Base-by-base conservation (phyloP, 1,284 basidiomycete species). In the Ganoderma resinaceum region DNA sequence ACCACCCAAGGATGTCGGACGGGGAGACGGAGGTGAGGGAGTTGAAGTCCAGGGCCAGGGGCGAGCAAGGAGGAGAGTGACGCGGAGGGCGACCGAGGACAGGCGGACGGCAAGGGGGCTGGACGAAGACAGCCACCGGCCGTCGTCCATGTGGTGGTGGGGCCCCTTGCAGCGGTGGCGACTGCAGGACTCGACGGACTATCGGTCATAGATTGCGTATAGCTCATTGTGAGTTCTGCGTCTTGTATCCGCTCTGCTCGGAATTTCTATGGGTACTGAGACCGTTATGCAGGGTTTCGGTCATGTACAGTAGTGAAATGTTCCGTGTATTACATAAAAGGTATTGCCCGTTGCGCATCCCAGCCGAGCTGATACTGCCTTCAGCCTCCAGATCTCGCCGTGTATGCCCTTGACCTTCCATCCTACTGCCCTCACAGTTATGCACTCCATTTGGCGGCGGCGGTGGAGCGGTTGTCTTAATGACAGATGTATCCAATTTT, bases 151-250 rank as follows among this genome's bases (percentile, higher is more conserved):
- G 70, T 93, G 89, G 90, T 92, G 91, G 88, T 93, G 91, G 91
- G 91, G 91, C 0, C 92, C 93, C 2, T 77, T 94, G 37, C 82
- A 86, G 55, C 83, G 85, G 49, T 94, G 93, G 92, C 82, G 92
- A 62, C 78, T 94, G 74, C 87, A 90, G 73, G 93, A 94, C 74
- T 87, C 89, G 69, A 94, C 92, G 26, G 83, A 84, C 62, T 94
- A 94, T 78, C 87, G 78, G 80, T 70, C 67, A 31, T 72, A 60
- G 58, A 42, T 42, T 26, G 26, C 14, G 5, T 40, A 9, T n/a
- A 6, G 23, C 8, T 59, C 8, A 8, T 37, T 40, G 58, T 60
- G 58, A 40, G 37, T 60, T 23, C 8, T 37, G 18, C 20, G 20
- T 26, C 20, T 14, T n/a, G 7, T 23, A 9, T 35, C 3, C 9